A percentile compares a stretch with the other conserved stretches of the same genome.
Conservation (phyloP, 2,329 filamentous ascomycete genomes). For the Aspergillus brasiliensis region DNA sequence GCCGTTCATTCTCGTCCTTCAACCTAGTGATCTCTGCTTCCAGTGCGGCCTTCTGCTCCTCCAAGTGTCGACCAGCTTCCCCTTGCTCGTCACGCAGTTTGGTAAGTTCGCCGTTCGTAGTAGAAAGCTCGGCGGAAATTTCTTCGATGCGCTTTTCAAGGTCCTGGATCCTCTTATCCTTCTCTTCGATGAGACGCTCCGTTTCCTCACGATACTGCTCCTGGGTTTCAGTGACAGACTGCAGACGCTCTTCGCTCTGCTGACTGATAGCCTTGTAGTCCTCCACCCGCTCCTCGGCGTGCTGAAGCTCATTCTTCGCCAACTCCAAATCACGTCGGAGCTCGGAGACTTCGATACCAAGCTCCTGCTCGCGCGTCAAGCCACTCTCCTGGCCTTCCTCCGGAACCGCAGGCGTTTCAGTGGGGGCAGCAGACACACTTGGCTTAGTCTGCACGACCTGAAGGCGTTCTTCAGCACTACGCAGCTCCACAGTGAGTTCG, state of each 20-base stretch:
- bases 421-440: constrained; percentile 59
- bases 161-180: constrained; percentile 77
- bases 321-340: constrained; percentile 85
- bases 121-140: constrained; percentile 76
- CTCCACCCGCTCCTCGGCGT: constrained; percentile 77
- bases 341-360: constrained; percentile 80
- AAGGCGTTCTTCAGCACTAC: constrained; percentile 84
- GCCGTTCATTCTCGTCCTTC: constrained; percentile 80
- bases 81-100: constrained; percentile 77
- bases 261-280: constrained; percentile 89
- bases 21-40: constrained; percentile 78
- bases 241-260: constrained; percentile 80
- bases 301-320: constrained; percentile 76
- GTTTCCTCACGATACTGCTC: constrained; percentile 89
- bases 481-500: constrained; percentile 83
- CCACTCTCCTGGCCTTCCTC: constrained; percentile 57
- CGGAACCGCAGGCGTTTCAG: constrained; percentile 44
- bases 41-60: constrained; percentile 78
- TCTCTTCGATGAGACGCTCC: constrained; percentile 72
- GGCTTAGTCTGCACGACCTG: constrained; percentile 80
- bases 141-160: constrained; percentile 82
- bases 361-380: constrained; percentile 71
- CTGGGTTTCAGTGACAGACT: constrained; percentile 75
- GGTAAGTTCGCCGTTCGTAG: constrained; percentile 80
- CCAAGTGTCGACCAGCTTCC: constrained; percentile 68